Percentiles rank a stretch among this genome's conserved stretches.
Conservation (phyloP, 768 basidiomycete species). For the Mycena amicta region DNA sequence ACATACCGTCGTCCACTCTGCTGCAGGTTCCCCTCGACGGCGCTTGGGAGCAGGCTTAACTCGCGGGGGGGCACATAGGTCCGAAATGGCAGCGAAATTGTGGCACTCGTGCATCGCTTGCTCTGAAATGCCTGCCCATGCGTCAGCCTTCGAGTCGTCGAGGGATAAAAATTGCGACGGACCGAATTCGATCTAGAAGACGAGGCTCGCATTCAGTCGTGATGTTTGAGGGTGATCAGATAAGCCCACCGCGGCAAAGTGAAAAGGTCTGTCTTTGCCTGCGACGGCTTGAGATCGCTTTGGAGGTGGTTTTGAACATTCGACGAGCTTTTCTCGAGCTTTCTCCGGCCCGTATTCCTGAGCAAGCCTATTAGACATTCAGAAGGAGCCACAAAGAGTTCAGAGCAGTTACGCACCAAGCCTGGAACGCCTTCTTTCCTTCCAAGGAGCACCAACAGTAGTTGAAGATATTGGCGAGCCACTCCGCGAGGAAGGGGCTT, state of each 20-base stretch:
- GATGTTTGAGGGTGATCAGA: background rate
- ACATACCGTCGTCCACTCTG: constrained; percentile 18
- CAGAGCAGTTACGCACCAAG: constrained; percentile 8
- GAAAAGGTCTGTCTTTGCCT: background rate
- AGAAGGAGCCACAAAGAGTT: background rate
- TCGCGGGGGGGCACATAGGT: constrained; percentile 15
- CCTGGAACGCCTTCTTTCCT: constrained; percentile 11
- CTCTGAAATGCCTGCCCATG: constrained; percentile 9
- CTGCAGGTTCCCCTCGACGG: constrained; percentile 8
- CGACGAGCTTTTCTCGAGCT: constrained; percentile 9
- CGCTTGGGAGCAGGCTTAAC: constrained; percentile 14
- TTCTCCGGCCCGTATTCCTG: constrained; percentile 8
- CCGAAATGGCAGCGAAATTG: background rate
- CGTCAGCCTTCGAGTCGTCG: background rate
- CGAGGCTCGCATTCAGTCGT: background rate
- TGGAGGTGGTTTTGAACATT: constrained; percentile 9
- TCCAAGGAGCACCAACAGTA: constrained; percentile 8
- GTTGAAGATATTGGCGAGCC: constrained; percentile 9
- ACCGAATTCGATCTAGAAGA: constrained; percentile 5
- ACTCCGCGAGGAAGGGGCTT: constrained; percentile 10
- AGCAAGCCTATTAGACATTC: background rate
- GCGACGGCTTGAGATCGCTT: too few relatives aligned
- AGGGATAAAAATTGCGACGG: background rate
- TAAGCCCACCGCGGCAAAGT: background rate
- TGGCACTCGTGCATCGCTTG: constrained; percentile 13